These are phyloP conservation scores for Hyphodiscus sp. DNA, from an alignment of 2,329 filamentous ascomycete species.

Conservation along the genomic window DNA sequence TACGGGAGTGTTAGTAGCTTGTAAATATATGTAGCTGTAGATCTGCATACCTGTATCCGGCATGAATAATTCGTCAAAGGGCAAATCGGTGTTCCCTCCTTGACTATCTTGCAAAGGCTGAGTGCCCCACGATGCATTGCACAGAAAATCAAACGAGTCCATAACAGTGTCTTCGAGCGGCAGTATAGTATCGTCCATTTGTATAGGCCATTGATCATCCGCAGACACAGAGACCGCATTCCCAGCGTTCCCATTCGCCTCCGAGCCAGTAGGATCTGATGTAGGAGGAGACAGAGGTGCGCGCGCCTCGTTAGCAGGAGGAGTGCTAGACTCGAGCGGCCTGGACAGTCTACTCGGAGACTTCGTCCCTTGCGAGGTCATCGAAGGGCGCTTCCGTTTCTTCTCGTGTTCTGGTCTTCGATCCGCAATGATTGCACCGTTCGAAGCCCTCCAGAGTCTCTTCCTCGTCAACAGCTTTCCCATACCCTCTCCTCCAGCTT, in stretches of 20 bases:
- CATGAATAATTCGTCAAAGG: slow-evolving; percentile 50
- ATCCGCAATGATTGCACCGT: slow-evolving; percentile 44
- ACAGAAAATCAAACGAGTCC: slow-evolving; percentile 19
- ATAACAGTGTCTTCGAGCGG: background rate
- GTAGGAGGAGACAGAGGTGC: background rate
- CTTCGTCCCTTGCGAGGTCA: slow-evolving; percentile 1
- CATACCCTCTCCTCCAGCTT: slow-evolving; percentile 45
- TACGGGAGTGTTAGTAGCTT: slow-evolving; percentile 6
- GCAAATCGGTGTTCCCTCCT: slow-evolving; percentile 24
- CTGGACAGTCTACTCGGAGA: background rate
- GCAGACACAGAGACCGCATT: background rate
- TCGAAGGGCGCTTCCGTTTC: slow-evolving; percentile 28
- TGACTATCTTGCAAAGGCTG: slow-evolving; percentile 18
- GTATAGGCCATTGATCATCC: slow-evolving; percentile 6
- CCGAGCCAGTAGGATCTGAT: background rate
- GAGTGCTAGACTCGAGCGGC: background rate
- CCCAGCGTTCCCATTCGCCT: background rate
- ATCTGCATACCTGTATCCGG: slow-evolving; percentile 41
- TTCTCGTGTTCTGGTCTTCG: slow-evolving; percentile 15
- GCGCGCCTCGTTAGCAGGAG: background rate
- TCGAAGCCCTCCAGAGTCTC: slow-evolving; percentile 47
- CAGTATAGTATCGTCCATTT: background rate
- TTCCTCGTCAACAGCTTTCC: slow-evolving; percentile 49
- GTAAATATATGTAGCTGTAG: background rate
- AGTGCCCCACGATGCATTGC: slow-evolving; percentile 24